Evolutionary conservation across 116 monocot genomes (phyloP), one percentile per base, ranked within the genome.

Genomic region (Cymodocea nodosa): DNA sequence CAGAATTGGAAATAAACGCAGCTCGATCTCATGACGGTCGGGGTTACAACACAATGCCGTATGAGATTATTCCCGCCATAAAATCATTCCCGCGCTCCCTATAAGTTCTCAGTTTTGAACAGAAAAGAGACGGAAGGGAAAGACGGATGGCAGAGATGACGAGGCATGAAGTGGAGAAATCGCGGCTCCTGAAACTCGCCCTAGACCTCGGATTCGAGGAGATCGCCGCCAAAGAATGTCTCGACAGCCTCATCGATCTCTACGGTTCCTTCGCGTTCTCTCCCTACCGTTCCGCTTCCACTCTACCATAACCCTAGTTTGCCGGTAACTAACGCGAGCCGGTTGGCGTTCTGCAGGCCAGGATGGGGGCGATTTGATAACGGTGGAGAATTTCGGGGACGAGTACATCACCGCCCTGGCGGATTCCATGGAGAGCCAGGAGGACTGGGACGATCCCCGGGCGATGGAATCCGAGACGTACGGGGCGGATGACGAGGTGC

Each of bases 391-490:
- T 60, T 97, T 87, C 61, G 91, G 97, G 23, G 82, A 90, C 68
- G 90, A 91, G 67, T 97, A 80, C 73, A 87, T 97, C 65, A 82
- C 85, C 54, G 76, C 83, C 19, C 72, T 97, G 72, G 85, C 78
- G 15, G 97, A 97, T 24, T 74, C 88, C 36, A 62, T 83, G 67
- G 72, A 84, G 62, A 81, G 79, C 35, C 75, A 53, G 67, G 95
- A 97, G 76, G 97, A 97, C 20, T 97, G 97, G 90, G 90, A 95
- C 59, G 90, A 95, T 74, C 59, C 77, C 35, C 77, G 81, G 66
- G 90, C 74, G 30, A 75, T 85, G 59, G 95, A 95, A 62, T 80
- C 81, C 35, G 90, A 87, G 79, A 83, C 87, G 35, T 87, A 81
- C 58, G 81, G 72, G 14, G 64, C 71, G 50, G 66, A 82, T 49